A percentile compares a stretch with the other conserved stretches of the same genome.
Evolutionary conservation across 768 basidiomycete genomes (phyloP).

Genomic region (Pleurotus ostreatus): DNA sequence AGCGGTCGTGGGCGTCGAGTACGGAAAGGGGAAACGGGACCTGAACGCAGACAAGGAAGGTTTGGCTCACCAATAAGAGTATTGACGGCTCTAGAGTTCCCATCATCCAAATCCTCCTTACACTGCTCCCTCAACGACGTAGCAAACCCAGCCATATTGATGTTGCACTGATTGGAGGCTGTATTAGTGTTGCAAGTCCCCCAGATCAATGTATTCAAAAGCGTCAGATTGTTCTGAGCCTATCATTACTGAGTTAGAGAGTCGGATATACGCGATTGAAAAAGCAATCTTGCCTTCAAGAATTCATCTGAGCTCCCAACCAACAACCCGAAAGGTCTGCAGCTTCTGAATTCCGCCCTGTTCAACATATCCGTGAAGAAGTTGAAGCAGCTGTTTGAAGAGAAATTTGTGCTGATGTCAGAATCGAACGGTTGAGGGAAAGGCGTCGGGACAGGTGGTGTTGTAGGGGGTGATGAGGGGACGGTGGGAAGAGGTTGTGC

Average conservation of each 20-base stretch:
- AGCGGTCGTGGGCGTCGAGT: background rate
- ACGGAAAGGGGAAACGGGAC: no score
- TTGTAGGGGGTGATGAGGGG: slow-evolving; percentile 45
- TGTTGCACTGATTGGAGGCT: slow-evolving; percentile 45
- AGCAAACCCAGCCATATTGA: slow-evolving; percentile 67
- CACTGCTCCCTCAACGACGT: slow-evolving; percentile 46
- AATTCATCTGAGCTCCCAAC: slow-evolving; percentile 51
- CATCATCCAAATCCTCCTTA: slow-evolving; percentile 45
- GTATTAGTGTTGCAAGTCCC: slow-evolving; percentile 71
- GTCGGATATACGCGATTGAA: background rate
- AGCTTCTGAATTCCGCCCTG: slow-evolving; percentile 56
- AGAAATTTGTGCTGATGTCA: slow-evolving; percentile 61
- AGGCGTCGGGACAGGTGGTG: slow-evolving; percentile 62
- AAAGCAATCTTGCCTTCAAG: slow-evolving; percentile 39
- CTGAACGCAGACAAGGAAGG: no score
- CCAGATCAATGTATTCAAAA: slow-evolving; percentile 69
- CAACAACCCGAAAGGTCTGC: slow-evolving; percentile 72
- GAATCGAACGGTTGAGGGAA: slow-evolving; percentile 77
- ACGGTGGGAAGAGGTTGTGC: slow-evolving; percentile 23
- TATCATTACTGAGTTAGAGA: slow-evolving; percentile 20
- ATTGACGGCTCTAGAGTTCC: slow-evolving; percentile 46
- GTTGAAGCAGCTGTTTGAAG: slow-evolving; percentile 55
- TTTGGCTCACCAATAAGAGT: slow-evolving; percentile 50
- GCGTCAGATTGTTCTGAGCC: slow-evolving; percentile 60
- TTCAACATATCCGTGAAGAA: slow-evolving; percentile 79